Percentiles rank a stretch among this genome's conserved stretches.
Evolutionary conservation across 352 stramenopile genomes (phyloP).

Genomic region (Elongisporangium prolatum): DNA sequence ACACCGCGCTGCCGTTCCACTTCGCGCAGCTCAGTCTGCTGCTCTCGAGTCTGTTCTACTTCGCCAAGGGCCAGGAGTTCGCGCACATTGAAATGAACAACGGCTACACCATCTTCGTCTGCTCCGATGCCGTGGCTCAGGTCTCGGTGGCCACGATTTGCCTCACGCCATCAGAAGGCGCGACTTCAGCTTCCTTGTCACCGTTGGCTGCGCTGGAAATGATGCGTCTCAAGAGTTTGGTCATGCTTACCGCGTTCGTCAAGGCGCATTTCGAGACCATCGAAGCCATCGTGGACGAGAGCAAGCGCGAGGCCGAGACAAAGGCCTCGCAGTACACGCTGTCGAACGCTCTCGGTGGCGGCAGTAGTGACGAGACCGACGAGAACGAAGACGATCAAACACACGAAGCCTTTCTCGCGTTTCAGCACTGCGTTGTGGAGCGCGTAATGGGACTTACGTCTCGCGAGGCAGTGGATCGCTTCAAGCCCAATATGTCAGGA

Average conservation of each 20-base stretch:
- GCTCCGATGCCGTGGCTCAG: conserved; percentile 26
- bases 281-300: conserved; percentile 21
- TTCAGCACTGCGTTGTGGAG: conserved; percentile 31
- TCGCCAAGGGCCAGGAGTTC: conserved; percentile 29
- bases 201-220: conserved; percentile 17
- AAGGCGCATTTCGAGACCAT: conserved; percentile 19
- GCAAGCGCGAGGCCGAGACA: conserved; percentile 16
- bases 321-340: conserved; percentile 57
- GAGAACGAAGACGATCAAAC: conserved; percentile 20
- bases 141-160: conserved; percentile 40
- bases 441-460: conserved; percentile 24
- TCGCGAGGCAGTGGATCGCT: conserved; percentile 11
- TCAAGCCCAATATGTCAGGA: conserved; percentile 7
- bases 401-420: conserved; percentile 32
- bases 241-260: conserved; percentile 43
- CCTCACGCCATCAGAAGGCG: conserved; percentile 5
- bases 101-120: conserved; percentile 32
- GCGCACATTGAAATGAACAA: conserved; percentile 29
- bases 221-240: conserved; percentile 32
- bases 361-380: conserved; percentile 10
- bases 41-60: conserved; percentile 57
- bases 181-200: neutral
- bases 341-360: conserved; percentile 24
- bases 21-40: conserved; percentile 40
- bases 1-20: conserved; percentile 34